Percentiles rank a stretch among this genome's conserved stretches.
Evolutionary conservation across 306 rosid species (phyloP).

Genomic region (Rosa rugosa): DNA sequence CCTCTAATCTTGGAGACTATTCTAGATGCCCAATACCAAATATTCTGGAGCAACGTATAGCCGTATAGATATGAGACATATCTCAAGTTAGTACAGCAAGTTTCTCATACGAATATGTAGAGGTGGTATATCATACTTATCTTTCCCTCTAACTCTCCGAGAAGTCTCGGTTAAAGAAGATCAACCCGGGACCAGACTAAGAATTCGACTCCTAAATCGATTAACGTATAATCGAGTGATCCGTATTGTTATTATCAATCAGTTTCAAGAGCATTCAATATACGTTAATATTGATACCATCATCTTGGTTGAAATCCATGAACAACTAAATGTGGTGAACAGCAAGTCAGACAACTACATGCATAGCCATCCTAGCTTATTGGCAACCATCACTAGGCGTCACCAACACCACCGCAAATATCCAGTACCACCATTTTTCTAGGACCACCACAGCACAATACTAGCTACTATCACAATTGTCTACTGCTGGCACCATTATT

Average conservation of each 20-base stretch:
- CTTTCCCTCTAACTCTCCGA: not conserved
- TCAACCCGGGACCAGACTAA: not conserved
- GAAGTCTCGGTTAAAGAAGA: not conserved
- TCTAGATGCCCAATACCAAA: not conserved
- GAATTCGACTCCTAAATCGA: not conserved
- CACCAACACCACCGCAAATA: not conserved
- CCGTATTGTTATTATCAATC: no score
- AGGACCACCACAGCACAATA: not conserved
- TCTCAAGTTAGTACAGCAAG: not conserved
- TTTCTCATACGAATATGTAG: not conserved
- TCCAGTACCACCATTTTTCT: not conserved
- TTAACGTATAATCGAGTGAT: no score
- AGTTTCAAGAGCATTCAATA: not conserved
- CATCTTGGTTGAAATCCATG: not conserved
- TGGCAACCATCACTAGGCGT: not conserved
- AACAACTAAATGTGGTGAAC: not conserved
- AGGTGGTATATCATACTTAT: no score
- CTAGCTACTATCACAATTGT: not conserved
- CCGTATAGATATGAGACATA: not conserved
- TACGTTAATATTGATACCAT: not conserved
- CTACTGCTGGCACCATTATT: not conserved
- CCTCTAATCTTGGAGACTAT: not conserved
- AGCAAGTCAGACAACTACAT: not conserved
- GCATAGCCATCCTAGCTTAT: not conserved
- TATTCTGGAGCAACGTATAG: not conserved